Evolutionary conservation across 192 early-diverging fungal species (phyloP).

Genomic region (Gaertneriomyces sp.): DNA sequence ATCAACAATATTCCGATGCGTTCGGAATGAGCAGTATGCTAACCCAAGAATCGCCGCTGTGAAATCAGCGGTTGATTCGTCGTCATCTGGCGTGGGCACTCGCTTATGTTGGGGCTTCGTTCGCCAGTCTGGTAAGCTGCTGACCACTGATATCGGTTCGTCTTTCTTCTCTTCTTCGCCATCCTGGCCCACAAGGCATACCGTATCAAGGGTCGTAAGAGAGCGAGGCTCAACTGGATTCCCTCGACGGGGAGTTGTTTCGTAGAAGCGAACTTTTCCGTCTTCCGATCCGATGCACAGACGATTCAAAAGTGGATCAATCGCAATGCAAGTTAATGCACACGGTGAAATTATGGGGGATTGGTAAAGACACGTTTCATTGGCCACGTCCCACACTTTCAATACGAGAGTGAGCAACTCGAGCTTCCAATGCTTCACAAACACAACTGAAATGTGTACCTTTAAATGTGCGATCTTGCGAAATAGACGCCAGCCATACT

Average conservation of each 20-base stretch:
- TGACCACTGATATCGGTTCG: not conserved
- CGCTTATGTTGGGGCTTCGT: not conserved
- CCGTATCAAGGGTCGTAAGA: constrained; percentile 5
- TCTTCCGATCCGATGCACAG: constrained; percentile 32
- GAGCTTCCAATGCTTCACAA: not conserved
- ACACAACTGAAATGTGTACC: not conserved
- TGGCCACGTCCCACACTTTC: constrained; percentile 35
- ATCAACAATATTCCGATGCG: not conserved
- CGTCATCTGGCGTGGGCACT: not conserved
- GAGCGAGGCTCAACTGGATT: constrained; percentile 26
- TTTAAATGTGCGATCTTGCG: constrained; percentile 44
- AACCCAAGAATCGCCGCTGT: constrained; percentile 7
- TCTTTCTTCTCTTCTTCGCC: not conserved
- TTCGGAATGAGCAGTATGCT: constrained; percentile 1
- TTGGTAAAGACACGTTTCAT: constrained; percentile 28
- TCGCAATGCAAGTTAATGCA: constrained; percentile 26
- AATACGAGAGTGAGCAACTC: not conserved
- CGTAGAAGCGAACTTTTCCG: constrained; percentile 24
- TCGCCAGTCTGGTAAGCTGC: constrained; percentile 14
- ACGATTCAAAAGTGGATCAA: constrained; percentile 17
- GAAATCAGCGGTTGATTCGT: not conserved
- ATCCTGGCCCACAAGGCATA: too few relatives aligned
- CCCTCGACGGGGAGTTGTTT: constrained; percentile 14
- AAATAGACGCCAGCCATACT: constrained; percentile 27
- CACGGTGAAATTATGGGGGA: constrained; percentile 37